These are phyloP conservation scores for Pyropia yezoensis DNA, from an alignment of 23 red algal genomes.

Conservation along the genomic window DNA sequence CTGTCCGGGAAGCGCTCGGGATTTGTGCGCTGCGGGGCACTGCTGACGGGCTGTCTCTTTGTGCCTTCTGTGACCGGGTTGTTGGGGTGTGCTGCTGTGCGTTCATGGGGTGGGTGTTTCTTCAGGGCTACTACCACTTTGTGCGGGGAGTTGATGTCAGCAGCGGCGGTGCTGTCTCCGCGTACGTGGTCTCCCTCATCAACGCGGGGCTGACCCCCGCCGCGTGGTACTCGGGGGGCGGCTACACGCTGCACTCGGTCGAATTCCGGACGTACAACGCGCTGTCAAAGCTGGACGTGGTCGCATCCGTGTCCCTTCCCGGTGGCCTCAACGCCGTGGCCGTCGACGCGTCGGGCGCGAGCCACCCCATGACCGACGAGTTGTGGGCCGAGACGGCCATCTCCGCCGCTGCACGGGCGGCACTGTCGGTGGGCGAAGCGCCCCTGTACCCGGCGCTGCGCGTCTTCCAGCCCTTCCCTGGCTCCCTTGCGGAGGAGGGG, in stretches of 20 bases:
- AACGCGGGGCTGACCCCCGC: slow-evolving; percentile 65
- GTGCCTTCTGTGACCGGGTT: too few relatives aligned
- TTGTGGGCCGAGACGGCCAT: slow-evolving; percentile 54
- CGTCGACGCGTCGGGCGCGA: slow-evolving; percentile 13
- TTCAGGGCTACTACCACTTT: slow-evolving; percentile 87
- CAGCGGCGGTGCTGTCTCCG: slow-evolving; percentile 31
- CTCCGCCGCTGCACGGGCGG: slow-evolving; percentile 47
- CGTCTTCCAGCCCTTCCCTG: slow-evolving; percentile 39
- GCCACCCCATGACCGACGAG: slow-evolving; percentile 14
- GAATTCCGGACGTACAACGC: slow-evolving; percentile 61
- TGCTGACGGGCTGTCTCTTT: too few relatives aligned
- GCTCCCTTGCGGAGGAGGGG: slow-evolving; percentile 18
- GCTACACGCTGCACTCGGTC: slow-evolving; percentile 59
- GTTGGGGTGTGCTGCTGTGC: too few relatives aligned
- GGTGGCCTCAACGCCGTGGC: slow-evolving; percentile 49
- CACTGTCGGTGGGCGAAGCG: slow-evolving; percentile 41
- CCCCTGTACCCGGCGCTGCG: slow-evolving; percentile 80
- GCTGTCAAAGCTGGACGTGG: slow-evolving; percentile 54
- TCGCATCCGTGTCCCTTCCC: slow-evolving; percentile 62
- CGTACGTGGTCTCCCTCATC: slow-evolving; percentile 73
- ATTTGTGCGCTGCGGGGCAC: too few relatives aligned
- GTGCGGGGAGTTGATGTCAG: slow-evolving; percentile 62
- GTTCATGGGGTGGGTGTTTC: too few relatives aligned
- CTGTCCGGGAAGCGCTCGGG: too few relatives aligned
- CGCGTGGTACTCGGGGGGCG: slow-evolving; percentile 76